These are phyloP conservation scores for Prunella vulgaris DNA, from an alignment of 257 asterid species.

Conservation along the genomic window DNA sequence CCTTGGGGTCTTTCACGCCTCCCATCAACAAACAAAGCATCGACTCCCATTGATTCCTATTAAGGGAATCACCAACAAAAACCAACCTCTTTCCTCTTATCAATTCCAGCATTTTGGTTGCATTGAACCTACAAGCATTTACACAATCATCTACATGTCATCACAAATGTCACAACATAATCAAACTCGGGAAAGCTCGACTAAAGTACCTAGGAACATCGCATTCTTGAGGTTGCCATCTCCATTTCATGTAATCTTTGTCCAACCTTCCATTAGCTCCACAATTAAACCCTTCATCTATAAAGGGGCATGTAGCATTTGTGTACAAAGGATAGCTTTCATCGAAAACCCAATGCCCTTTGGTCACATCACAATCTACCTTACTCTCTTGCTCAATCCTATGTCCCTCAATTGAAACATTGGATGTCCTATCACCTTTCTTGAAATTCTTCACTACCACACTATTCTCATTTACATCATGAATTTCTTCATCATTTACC, in stretches of 20 bases:
- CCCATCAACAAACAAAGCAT: constrained; percentile 83
- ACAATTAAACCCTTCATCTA: constrained; percentile 92
- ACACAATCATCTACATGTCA: background rate
- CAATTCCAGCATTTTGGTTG: constrained; percentile 70
- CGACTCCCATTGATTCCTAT: constrained; percentile 95
- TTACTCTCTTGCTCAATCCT: constrained; percentile 20
- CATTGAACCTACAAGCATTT: constrained; percentile 57
- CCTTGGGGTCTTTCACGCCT: constrained; percentile 68
- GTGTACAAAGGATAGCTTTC: constrained; percentile 75
- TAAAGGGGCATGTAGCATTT: constrained; percentile 61
- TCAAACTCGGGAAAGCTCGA: background rate
- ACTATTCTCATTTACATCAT: constrained; percentile 11
- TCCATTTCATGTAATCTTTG: constrained; percentile 79
- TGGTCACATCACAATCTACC: constrained; percentile 49
- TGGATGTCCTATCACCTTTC: background rate
- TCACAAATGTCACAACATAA: background rate
- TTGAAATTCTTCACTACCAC: background rate
- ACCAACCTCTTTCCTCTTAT: constrained; percentile 88
- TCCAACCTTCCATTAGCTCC: constrained; percentile 71
- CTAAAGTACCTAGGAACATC: constrained; percentile 63
- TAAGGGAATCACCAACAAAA: constrained; percentile 85
- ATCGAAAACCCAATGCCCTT: constrained; percentile 81
- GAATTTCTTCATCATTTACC: constrained; percentile 4
- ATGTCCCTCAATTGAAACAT: constrained; percentile 6
- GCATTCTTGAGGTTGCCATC: constrained; percentile 90